Evolutionary conservation across 2,329 filamentous ascomycete genomes (phyloP), one percentile per base, ranked within the genome.

Genomic region (Colletotrichum gloeosporioides): DNA sequence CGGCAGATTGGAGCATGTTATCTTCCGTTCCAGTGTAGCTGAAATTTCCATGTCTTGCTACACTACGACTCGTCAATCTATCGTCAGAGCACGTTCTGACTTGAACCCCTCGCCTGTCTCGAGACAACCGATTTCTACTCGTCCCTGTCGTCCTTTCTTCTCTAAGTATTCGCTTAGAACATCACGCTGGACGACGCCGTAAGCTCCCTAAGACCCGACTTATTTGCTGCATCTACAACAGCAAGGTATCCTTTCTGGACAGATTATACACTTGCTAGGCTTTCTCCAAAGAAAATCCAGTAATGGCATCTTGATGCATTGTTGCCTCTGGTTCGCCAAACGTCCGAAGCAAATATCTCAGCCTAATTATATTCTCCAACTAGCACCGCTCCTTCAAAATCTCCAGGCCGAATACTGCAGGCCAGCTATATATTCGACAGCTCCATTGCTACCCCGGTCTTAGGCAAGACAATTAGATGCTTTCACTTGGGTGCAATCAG

Each of bases 111-210:
- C 5, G 18, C n/a, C 9, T 49, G 3, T 10, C n/a, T 49, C 3
- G 39, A 49, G 5, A 6, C 39, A 44, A 0, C 4, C 18, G 0
- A 49, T 1, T 12, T 7, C 39, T 4, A 49, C 0, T 49, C 6
- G 3, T 4, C 44, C n/a, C 44, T 44, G 44, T 13, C 2, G 2
- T 4, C 6, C n/a, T 49, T 13, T 22, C 3, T 3, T 22, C 10
- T 3, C 18, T n/a, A n/a, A n/a, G n/a, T n/a, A n/a, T 49, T 49
- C 10, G 0, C 0, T 22, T 3, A 7, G 0, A 12, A 10, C 18
- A 12, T 49, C 6, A 1, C 3, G 1, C 3, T 0, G 1, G 6
- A 49, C 9, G 44, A 22, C 18, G 8, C 8, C 4, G 4, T 18
- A 5, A 44, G 16, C 2, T 10, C 8, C 8, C 36, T 0, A 39